phyloP scores from a whole-genome alignment of 2,329 filamentous ascomycete genomes.

The Alternaria infectoria region DNA sequence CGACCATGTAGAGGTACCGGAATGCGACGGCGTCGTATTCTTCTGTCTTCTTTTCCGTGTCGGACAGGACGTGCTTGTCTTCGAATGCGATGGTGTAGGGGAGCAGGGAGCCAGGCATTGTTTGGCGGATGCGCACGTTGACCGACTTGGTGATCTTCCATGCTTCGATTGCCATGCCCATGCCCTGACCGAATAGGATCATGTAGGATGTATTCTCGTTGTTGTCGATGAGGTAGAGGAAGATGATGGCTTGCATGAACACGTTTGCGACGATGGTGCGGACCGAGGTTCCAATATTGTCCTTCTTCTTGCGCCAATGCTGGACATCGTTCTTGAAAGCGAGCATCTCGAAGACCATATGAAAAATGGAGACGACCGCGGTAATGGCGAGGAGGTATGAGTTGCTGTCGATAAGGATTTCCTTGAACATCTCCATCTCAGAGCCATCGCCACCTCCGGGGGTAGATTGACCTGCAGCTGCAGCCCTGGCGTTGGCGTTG shows the following conservation, averaged over 20 bases:
- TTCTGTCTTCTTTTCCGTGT: conserved; percentile 96
- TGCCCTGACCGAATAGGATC: conserved; percentile 91
- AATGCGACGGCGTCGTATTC: conserved; percentile 98
- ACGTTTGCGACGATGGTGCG: conserved; percentile 96
- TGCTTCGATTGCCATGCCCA: conserved; percentile 77
- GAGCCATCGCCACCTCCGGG: conserved; percentile 85
- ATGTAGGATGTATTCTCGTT: conserved; percentile 98
- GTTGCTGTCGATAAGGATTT: conserved; percentile 92
- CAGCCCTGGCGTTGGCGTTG: conserved; percentile 80
- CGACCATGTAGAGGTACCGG: conserved; percentile 92
- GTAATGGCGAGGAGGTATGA: conserved; percentile 88
- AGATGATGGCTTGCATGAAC: conserved; percentile 95
- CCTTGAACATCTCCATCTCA: conserved; percentile 97
- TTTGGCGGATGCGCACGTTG: conserved; percentile 78
- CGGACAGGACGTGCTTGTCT: conserved; percentile 94
- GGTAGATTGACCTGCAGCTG: conserved; percentile 72
- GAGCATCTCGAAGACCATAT: conserved; percentile 93
- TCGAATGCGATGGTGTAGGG: conserved; percentile 87
- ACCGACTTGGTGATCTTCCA: conserved; percentile 99
- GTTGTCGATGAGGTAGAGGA: conserved; percentile 96
- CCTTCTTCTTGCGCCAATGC: conserved; percentile 99
- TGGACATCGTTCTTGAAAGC: conserved; percentile 97
- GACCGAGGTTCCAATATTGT: conserved; percentile 94
- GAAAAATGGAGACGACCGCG: conserved; percentile 80
- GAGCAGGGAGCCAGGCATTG: conserved; percentile 70